These are phyloP conservation scores for Suhomyces sp. DNA, from an alignment of 805 yeast genomes.

Conservation along the genomic window DNA sequence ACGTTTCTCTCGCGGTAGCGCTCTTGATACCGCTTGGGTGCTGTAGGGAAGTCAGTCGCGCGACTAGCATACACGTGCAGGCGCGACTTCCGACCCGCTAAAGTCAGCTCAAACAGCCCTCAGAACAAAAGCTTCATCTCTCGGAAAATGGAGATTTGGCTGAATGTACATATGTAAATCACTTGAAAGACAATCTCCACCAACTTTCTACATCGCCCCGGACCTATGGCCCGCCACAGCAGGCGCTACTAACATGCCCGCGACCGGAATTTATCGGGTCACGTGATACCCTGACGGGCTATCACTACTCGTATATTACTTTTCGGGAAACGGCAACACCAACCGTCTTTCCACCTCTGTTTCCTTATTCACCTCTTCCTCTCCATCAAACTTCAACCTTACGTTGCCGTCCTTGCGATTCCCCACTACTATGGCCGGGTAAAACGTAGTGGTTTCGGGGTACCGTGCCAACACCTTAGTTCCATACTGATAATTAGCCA, in stretches of 20 bases:
- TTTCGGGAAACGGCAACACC: constrained; percentile 69
- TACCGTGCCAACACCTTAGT: constrained; percentile 86
- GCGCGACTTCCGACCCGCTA: background rate
- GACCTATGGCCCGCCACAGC: background rate
- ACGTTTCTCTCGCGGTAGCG: background rate
- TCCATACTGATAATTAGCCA: constrained; percentile 65
- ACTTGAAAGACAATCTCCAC: no score
- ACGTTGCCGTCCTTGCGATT: constrained; percentile 73
- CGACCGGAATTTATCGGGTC: background rate
- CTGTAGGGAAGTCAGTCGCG: background rate
- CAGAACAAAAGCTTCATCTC: background rate
- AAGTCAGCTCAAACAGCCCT: background rate
- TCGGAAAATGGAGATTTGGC: no score
- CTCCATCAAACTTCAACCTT: constrained; percentile 86
- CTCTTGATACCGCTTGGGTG: background rate
- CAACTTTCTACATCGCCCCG: background rate
- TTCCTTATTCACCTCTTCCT: constrained; percentile 93
- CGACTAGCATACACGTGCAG: background rate
- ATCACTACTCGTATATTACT: background rate
- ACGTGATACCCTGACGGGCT: background rate
- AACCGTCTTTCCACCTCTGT: constrained; percentile 85
- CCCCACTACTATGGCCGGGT: constrained; percentile 89
- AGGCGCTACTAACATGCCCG: background rate
- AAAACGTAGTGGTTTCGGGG: constrained; percentile 96
- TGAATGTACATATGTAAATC: no score